A percentile compares a stretch with the other conserved stretches of the same genome.
Conservation (phyloP, 306 rosid species). For the Casuarina equisetifolia region DNA sequence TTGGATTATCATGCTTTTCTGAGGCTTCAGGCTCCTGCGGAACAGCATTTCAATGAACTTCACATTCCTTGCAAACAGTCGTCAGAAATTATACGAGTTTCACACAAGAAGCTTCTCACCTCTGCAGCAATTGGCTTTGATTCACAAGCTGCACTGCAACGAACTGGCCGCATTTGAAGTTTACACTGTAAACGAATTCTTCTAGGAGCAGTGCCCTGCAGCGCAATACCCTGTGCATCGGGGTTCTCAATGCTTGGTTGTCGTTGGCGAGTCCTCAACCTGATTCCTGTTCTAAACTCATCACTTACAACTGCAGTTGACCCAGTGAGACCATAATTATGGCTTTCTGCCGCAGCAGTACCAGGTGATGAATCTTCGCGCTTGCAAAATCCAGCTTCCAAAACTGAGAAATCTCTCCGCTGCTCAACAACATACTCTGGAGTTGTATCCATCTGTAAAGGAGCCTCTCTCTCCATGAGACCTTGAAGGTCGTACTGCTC, state of each 20-base stretch:
- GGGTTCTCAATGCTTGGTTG: constrained; percentile 18
- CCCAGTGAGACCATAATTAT: constrained; percentile 28
- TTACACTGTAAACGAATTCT: constrained; percentile 43
- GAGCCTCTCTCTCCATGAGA: constrained; percentile 31
- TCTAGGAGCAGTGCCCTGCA: constrained; percentile 60
- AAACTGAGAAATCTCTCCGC: constrained; percentile 23
- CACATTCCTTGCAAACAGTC: constrained; percentile 16
- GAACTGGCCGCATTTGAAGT: constrained; percentile 2
- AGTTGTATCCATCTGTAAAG: constrained; percentile 19
- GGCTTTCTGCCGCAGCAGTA: constrained; percentile 36
- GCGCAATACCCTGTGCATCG: constrained; percentile 15
- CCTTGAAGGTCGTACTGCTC: constrained; percentile 40
- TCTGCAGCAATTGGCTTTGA: constrained; percentile 35
- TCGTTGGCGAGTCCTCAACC: constrained; percentile 34
- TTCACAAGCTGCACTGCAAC: constrained; percentile 25
- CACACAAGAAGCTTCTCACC: constrained; percentile 48
- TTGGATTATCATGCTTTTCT: constrained; percentile 34
- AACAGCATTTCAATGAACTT: constrained; percentile 30
- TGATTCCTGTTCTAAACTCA: constrained; percentile 41
- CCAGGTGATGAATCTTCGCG: constrained; percentile 26
- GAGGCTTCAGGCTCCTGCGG: constrained; percentile 49
- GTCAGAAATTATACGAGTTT: constrained; percentile 17
- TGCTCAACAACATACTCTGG: constrained; percentile 32
- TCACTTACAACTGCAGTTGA: constrained; percentile 19
- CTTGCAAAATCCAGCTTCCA: constrained; percentile 28